phyloP scores from a whole-genome alignment of 2,329 filamentous ascomycete species.

The Keithomyces neogunnii region DNA sequence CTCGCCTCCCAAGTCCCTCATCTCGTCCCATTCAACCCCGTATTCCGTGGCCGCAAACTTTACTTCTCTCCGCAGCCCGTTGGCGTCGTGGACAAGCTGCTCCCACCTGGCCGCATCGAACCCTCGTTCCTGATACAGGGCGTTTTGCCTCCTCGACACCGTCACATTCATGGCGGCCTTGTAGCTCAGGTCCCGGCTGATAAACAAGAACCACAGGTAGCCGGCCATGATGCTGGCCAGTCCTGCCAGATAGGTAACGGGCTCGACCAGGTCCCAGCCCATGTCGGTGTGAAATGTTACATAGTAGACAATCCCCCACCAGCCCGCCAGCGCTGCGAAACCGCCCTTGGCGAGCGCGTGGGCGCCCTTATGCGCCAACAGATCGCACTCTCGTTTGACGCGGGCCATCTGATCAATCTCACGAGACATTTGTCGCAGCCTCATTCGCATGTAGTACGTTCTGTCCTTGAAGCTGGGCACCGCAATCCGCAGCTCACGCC shows the following conservation, averaged over 20 bases:
- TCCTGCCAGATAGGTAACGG: conserved; percentile 83
- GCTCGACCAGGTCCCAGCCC: conserved; percentile 88
- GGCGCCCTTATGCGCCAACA: conserved; percentile 65
- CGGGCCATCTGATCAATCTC: conserved; percentile 61
- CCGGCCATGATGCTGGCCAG: conserved; percentile 78
- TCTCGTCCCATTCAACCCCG: conserved; percentile 83
- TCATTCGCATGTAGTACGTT: conserved; percentile 78
- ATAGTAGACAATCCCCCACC: conserved; percentile 79
- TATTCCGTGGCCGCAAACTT: conserved; percentile 76
- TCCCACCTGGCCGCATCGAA: conserved; percentile 77
- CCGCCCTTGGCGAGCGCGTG: conserved; percentile 74
- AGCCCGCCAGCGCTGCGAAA: conserved; percentile 62
- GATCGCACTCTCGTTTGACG: conserved; percentile 75
- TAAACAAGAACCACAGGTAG: conserved; percentile 90
- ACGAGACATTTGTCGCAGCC: conserved; percentile 61
- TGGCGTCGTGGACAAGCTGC: conserved; percentile 68
- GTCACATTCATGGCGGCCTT: conserved; percentile 81
- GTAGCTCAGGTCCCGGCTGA: conserved; percentile 84
- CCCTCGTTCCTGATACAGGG: conserved; percentile 65
- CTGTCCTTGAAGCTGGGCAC: conserved; percentile 84
- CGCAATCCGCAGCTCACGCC: conserved; percentile 60
- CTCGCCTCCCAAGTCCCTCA: conserved; percentile 60
- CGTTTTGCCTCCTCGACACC: conserved; percentile 66
- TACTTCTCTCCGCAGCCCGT: conserved; percentile 68
- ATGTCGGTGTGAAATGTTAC: conserved; percentile 63